These are phyloP conservation scores for Mucor sp. DNA, from an alignment of 371 early-diverging fungal genomes.

Conservation along the genomic window DNA sequence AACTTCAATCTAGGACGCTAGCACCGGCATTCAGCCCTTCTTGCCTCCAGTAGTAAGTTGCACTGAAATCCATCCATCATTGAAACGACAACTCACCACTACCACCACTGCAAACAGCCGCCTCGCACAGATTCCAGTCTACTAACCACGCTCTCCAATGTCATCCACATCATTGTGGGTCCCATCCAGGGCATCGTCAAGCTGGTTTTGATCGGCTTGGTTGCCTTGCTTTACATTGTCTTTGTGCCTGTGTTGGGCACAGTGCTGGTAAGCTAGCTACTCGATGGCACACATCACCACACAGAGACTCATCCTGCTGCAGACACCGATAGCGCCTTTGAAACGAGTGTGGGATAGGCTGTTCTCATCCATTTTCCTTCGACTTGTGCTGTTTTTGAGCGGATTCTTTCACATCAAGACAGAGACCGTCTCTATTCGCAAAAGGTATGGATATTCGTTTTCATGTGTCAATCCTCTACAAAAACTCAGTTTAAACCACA, in stretches of 20 bases:
- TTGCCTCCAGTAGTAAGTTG: slow-evolving; percentile 72
- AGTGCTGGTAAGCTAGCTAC: slow-evolving; percentile 26
- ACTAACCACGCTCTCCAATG: slow-evolving; percentile 33
- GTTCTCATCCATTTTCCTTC: slow-evolving; percentile 40
- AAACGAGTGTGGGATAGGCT: slow-evolving; percentile 43
- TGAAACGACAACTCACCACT: not conserved
- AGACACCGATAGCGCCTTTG: slow-evolving; percentile 45
- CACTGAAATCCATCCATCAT: not conserved
- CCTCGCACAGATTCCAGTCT: slow-evolving; percentile 43
- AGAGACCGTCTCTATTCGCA: slow-evolving; percentile 54
- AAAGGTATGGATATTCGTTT: slow-evolving; percentile 43
- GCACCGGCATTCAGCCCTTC: slow-evolving; percentile 91
- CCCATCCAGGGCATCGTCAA: slow-evolving; percentile 53
- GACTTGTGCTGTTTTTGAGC: slow-evolving; percentile 57
- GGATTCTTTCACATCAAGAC: slow-evolving; percentile 70
- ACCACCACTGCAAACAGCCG: slow-evolving; percentile 23
- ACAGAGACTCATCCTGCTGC: not conserved
- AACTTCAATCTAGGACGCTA: slow-evolving; percentile 58
- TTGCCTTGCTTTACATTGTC: slow-evolving; percentile 36
- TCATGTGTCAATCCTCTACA: not conserved
- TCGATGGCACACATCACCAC: not conserved
- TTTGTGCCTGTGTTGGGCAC: slow-evolving; percentile 36
- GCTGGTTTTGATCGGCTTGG: slow-evolving; percentile 31
- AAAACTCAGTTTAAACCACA: not conserved
- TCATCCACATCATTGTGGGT: slow-evolving; percentile 44